A percentile compares a stretch with the other conserved stretches of the same genome.
phyloP scores from a whole-genome alignment of 176 grass and related monocot species.

The Panicum miliaceum region DNA sequence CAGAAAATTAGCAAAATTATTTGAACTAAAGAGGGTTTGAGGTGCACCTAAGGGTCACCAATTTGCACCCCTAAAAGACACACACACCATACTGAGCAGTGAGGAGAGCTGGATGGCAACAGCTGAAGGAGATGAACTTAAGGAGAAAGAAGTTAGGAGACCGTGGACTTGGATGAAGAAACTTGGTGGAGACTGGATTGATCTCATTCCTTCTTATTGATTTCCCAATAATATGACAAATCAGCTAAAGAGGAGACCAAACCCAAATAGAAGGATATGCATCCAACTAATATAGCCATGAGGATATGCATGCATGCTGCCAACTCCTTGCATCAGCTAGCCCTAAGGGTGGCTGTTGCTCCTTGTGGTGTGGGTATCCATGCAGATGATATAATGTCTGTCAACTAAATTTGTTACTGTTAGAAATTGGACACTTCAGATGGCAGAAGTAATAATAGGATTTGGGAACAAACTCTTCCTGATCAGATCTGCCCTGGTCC shows the following conservation, averaged over 20 bases:
- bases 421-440: not conserved
- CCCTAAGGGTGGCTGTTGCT: not conserved
- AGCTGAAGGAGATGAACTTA: not conserved
- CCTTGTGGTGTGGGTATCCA: not conserved
- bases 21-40: too few relatives aligned
- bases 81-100: not conserved
- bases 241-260: too few relatives aligned
- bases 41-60: too few relatives aligned
- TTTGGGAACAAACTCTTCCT: conserved; percentile 60
- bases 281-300: too few relatives aligned
- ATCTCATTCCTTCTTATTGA: too few relatives aligned
- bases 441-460: not conserved
- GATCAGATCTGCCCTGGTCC: conserved; percentile 56
- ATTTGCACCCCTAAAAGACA: too few relatives aligned
- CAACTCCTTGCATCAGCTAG: too few relatives aligned
- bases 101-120: not conserved
- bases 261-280: too few relatives aligned
- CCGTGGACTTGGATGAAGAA: not conserved
- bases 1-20: too few relatives aligned
- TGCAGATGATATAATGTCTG: not conserved
- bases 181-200: too few relatives aligned
- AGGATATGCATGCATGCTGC: too few relatives aligned
- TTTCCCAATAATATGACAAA: too few relatives aligned
- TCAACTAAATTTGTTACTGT: not conserved
- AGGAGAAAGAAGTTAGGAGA: not conserved